phyloP scores from a whole-genome alignment of 768 basidiomycete species.

The Kwoniella dendrophila region DNA sequence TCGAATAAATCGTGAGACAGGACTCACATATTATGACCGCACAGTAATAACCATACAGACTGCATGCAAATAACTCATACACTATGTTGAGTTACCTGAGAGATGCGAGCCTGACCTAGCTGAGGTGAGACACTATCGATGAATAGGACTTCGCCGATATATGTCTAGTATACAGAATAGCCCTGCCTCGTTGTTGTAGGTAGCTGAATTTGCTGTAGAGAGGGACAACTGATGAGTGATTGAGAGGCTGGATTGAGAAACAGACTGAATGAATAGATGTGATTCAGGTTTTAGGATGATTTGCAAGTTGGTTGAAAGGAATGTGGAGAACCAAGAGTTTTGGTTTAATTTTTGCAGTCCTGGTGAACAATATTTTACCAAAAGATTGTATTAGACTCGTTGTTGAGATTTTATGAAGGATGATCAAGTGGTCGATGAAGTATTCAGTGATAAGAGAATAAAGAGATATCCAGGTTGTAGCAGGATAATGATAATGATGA shows the following conservation, averaged over 20 bases:
- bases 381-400: conserved; percentile 3
- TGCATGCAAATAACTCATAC: no score
- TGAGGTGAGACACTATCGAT: background rate
- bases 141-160: no score
- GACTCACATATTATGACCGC: no score
- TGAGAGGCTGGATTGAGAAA: conserved; percentile 13
- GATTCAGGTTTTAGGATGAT: background rate
- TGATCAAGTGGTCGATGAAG: background rate
- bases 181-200: background rate
- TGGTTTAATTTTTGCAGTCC: background rate
- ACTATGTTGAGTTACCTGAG: background rate
- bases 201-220: background rate
- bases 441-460: background rate
- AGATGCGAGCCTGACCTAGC: background rate
- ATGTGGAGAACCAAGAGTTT: conserved; percentile 2
- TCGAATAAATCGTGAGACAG: no score
- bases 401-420: background rate
- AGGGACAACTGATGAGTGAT: background rate
- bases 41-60: no score
- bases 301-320: conserved; percentile 2
- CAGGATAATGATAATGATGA: background rate
- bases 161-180: no score
- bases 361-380: background rate
- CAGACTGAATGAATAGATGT: conserved; percentile 4
- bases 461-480: background rate